Base-by-base conservation (phyloP, 1,284 basidiomycete species). In the Ustilago crameri region DNA sequence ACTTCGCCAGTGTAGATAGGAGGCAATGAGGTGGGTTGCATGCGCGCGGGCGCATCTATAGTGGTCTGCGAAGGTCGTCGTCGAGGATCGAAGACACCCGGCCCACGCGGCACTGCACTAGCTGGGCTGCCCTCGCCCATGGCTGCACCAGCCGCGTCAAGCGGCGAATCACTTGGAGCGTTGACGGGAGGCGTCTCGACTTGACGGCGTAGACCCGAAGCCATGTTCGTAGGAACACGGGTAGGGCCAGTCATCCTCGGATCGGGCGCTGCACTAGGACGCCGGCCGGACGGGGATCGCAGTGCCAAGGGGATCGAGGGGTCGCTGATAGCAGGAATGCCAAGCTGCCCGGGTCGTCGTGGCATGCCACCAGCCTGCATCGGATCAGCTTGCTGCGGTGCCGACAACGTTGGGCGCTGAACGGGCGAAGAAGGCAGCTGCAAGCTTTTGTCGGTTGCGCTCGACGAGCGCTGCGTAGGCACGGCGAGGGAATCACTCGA, bases 141-240 rank as follows among this genome's bases (percentile, higher is more conserved):
- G 18, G 55, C 62, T 12, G 62, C 62, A 27, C 51, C 68, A 22
- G 58, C 54, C 9, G 58, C 64, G 37, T 67, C 64, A 9, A 64
- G 61, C 26, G 68, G 55, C 26, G 62, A 60, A 2, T 41, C 60
- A 17, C 27, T 43, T 7, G 56, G 18, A 5, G n/a, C 17, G 20
- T 22, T 24, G 35, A 44, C 42, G 17, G 61, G 61, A 23, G 69
- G 59, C 12, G 70, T 61, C 42, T 80, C 76, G 27, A 78, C 78
- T 52, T 79, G 72, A 23, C 74, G 60, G n/a, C 78, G 74, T 51
- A 80, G 42, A 41, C 51, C 73, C 2, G 76, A 76, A 20, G 78
- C 75, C 52, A 76, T 51, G 41, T 66, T 64, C 52, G 41, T 26
- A 9, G 64, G 50, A 10, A 45, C 52, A 18, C 56, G 65, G n/a